These are phyloP conservation scores for Botryotinia globosa DNA, from an alignment of 2,329 filamentous ascomycete genomes.

Conservation along the genomic window DNA sequence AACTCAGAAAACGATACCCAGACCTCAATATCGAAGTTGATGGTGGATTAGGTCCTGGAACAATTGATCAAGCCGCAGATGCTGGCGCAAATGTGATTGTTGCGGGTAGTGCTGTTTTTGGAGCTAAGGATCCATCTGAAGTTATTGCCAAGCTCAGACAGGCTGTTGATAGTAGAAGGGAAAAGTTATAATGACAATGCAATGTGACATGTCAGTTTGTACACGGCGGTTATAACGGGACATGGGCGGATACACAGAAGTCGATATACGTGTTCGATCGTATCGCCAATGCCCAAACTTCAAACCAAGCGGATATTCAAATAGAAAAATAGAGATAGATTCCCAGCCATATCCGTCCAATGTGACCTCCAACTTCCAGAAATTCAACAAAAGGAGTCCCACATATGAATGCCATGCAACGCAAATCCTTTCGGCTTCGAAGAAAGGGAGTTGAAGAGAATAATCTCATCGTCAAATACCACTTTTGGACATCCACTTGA, in stretches of 20 bases:
- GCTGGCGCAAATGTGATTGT: constrained; percentile 98
- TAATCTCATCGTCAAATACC: not conserved
- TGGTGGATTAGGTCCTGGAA: constrained; percentile 81
- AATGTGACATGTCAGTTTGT: not conserved
- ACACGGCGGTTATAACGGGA: constrained; percentile 1
- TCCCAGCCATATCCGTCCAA: not conserved
- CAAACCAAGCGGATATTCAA: not conserved
- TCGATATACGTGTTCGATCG: not conserved
- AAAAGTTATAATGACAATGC: constrained; percentile 26
- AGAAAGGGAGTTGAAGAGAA: constrained; percentile 5
- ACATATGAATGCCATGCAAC: not conserved
- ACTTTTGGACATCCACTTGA: not conserved
- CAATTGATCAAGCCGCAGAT: constrained; percentile 90
- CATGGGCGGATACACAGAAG: not conserved
- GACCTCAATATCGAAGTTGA: constrained; percentile 97
- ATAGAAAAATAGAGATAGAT: not conserved
- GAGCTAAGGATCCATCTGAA: constrained; percentile 80
- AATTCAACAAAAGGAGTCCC: not conserved
- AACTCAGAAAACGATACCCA: constrained; percentile 79
- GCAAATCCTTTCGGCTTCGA: constrained; percentile 8
- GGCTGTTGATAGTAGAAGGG: constrained; percentile 64
- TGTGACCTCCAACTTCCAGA: not conserved
- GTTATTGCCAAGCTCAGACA: constrained; percentile 81
- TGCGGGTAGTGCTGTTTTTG: constrained; percentile 92
- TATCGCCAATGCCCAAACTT: not conserved